These are phyloP conservation scores for Saururus chinensis DNA, from an alignment of 164 flowering plant species.

Conservation along the genomic window DNA sequence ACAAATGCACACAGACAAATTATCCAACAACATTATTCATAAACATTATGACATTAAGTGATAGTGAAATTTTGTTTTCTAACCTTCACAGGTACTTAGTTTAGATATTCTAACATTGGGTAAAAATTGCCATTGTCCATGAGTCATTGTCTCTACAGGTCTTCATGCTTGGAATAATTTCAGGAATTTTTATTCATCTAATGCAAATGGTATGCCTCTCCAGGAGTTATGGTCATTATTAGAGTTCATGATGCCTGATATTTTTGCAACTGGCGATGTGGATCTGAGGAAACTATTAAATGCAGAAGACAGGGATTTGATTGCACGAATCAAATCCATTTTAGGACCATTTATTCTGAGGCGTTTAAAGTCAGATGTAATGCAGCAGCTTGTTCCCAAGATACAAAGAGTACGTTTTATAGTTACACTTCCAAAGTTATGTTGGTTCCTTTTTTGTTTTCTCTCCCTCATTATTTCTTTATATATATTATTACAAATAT, in stretches of 20 bases:
- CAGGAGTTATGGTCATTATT: constrained; percentile 96
- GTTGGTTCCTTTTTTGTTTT: constrained; percentile 4
- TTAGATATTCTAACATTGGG: too few relatives aligned
- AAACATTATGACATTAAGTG: too few relatives aligned
- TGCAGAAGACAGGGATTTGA: constrained; percentile 64
- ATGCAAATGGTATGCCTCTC: constrained; percentile 5
- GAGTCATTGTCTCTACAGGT: too few relatives aligned
- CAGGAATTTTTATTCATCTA: too few relatives aligned
- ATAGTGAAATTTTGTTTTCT: too few relatives aligned
- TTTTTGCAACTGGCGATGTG: constrained; percentile 80
- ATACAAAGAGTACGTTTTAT: constrained; percentile 50
- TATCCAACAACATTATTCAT: too few relatives aligned
- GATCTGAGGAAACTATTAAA: constrained; percentile 78
- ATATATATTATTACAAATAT: constrained; percentile 5
- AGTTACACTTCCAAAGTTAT: neutral
- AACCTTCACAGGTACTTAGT: too few relatives aligned
- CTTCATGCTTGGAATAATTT: too few relatives aligned
- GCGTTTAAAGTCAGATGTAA: constrained; percentile 92
- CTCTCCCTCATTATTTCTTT: constrained; percentile 1
- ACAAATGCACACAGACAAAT: too few relatives aligned
- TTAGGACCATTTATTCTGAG: constrained; percentile 92
- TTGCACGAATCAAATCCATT: constrained; percentile 82
- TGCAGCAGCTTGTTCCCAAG: constrained; percentile 93
- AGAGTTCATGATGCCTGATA: constrained; percentile 97
- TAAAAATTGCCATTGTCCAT: too few relatives aligned